Percentiles rank a stretch among this genome's conserved stretches.
Conservation (phyloP, 2,329 filamentous ascomycete species). For the Cryphonectria parasitica region DNA sequence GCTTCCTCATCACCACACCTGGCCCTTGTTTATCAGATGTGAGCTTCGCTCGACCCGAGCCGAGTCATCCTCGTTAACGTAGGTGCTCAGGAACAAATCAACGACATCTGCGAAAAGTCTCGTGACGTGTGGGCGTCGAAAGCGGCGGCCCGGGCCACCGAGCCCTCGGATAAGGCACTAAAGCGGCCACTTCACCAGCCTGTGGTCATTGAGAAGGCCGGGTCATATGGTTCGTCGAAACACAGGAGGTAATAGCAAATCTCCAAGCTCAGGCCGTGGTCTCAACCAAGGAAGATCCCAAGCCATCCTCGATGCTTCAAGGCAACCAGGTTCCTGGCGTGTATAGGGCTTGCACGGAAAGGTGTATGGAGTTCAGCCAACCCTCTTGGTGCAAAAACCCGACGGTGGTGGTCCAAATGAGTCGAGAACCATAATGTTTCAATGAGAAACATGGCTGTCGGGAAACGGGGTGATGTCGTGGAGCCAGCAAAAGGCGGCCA, state of each 20-base stretch:
- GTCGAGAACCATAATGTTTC: constrained; percentile 21
- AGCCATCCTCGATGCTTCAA: not conserved
- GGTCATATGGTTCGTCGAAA: constrained; percentile 39
- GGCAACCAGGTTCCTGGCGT: constrained; percentile 26
- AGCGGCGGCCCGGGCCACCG: constrained; percentile 53
- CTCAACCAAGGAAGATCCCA: not conserved
- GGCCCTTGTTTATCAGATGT: constrained; percentile 64
- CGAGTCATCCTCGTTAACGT: constrained; percentile 32
- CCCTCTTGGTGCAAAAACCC: constrained; percentile 2
- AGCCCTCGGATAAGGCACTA: constrained; percentile 52
- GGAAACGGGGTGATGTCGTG: constrained; percentile 31
- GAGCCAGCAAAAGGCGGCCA: constrained; percentile 50
- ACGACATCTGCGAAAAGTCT: constrained; percentile 64
- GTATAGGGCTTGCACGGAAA: not conserved
- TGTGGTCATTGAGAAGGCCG: constrained; percentile 52
- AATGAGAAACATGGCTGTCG: constrained; percentile 20
- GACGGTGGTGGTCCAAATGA: constrained; percentile 3
- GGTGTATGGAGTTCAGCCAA: constrained; percentile 15
- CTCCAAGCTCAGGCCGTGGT: constrained; percentile 5
- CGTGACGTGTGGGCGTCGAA: constrained; percentile 62
- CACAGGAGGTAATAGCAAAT: constrained; percentile 33
- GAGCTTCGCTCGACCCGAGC: constrained; percentile 38
- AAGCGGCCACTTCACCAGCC: constrained; percentile 63
- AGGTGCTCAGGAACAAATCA: constrained; percentile 59
- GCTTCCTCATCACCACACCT: constrained; percentile 62